Base-by-base conservation (phyloP, 2,329 filamentous ascomycete genomes). In the Xylaria sp. region DNA sequence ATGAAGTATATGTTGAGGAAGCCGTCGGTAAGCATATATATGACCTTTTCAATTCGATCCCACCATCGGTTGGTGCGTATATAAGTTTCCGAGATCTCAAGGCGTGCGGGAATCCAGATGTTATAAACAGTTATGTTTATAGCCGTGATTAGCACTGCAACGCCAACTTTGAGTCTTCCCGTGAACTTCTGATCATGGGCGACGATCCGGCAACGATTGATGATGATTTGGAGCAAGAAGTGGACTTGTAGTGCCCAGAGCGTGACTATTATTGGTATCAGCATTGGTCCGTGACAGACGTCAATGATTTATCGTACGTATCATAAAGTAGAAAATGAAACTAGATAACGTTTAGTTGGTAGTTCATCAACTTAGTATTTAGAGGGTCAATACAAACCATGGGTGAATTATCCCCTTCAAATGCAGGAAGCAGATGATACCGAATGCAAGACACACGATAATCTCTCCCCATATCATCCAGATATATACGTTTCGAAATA, bases 71-170 rank as follows among this genome's bases (percentile, higher is more conserved):
- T 87, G 51, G 85, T 73, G 22, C 74, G 68, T 29, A 85, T 77
- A 60, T 80, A 86, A 0, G 59, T 72, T 0, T 80, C 60, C 6
- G 72, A 80, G 5, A 82, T 77, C 47, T 84, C 79, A 0, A 86
- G 74, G 1, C 83, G 82, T 0, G 84, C 80, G 0, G 85, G 85
- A 20, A 87, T 82, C 85, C 85, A 87, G 17, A 87, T 86, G 62
- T 77, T 78, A 53, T 84, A 86, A 1, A 87, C 85, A 1, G 80
- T 81, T 25, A 87, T 81, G 54, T 87, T 87, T 63, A 87, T 78
- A 1, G 77, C 63, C 1, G 81, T 78, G 62, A 87, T 84, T n/a
- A 85, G 36, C 0, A 75, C 51, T 0, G 84, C 79, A 3, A 83
- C 80, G 0, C 77, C 72, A 75, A 82, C 82, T 68, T 85, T 85